Conservation (phyloP, 2,329 filamentous ascomycete species). For the Aspergillus sp. region DNA sequence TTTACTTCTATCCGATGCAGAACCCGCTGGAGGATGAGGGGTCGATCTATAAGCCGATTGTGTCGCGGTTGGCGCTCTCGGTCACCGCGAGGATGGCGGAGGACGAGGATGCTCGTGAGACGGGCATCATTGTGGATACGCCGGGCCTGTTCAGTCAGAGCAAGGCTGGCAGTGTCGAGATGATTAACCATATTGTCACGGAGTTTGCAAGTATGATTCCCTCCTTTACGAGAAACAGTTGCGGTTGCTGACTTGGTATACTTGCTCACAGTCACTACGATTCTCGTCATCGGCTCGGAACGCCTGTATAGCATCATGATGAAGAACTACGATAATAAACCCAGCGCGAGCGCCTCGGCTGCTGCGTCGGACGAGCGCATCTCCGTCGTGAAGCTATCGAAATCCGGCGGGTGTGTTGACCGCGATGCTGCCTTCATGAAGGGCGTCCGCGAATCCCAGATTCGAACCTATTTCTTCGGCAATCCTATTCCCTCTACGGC, state of each 20-base stretch:
- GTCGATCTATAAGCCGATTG: slow-evolving; percentile 69
- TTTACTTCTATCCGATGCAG: slow-evolving; percentile 80
- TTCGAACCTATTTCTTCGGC: slow-evolving; percentile 94
- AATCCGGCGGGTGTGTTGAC: slow-evolving; percentile 81
- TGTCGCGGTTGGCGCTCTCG: slow-evolving; percentile 74
- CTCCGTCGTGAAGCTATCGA: slow-evolving; percentile 73
- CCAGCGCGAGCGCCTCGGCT: slow-evolving; percentile 46
- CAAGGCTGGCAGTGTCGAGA: slow-evolving; percentile 66
- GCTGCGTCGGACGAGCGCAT: slow-evolving; percentile 62
- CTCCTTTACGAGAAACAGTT: background rate
- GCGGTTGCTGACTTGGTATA: slow-evolving; percentile 10
- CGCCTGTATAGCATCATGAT: slow-evolving; percentile 72
- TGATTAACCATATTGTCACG: slow-evolving; percentile 76
- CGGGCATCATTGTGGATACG: slow-evolving; percentile 85
- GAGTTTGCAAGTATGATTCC: slow-evolving; percentile 59
- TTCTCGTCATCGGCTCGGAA: slow-evolving; percentile 80
- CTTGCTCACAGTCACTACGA: slow-evolving; percentile 65
- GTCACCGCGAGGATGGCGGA: slow-evolving; percentile 75
- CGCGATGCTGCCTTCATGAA: slow-evolving; percentile 74
- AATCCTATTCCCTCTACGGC: slow-evolving; percentile 50
- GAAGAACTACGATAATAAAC: slow-evolving; percentile 62
- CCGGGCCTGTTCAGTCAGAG: slow-evolving; percentile 67
- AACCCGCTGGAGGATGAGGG: slow-evolving; percentile 68
- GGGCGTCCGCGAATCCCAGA: slow-evolving; percentile 69
- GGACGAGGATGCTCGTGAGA: slow-evolving; percentile 67